These are phyloP conservation scores for Neurospora sp. DNA, from an alignment of 495 filamentous ascomycete species.

Conservation along the genomic window DNA sequence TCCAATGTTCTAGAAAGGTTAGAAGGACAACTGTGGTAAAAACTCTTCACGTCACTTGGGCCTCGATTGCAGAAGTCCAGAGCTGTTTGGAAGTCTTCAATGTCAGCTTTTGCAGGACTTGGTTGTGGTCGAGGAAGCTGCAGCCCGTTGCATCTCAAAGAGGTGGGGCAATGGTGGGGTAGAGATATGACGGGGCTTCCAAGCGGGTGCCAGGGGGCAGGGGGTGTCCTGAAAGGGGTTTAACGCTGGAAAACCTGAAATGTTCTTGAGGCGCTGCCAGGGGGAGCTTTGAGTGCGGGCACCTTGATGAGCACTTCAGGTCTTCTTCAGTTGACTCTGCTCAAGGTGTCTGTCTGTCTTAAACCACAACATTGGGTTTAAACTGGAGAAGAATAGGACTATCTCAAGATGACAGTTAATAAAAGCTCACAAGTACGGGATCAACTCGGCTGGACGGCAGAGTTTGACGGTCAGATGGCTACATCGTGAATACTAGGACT, in stretches of 20 bases:
- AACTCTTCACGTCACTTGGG: slow-evolving; percentile 3
- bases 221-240: neutral
- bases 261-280: neutral
- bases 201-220: neutral
- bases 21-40: neutral
- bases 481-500: neutral
- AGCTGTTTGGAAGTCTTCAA: neutral
- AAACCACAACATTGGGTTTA: neutral
- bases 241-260: neutral
- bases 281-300: neutral
- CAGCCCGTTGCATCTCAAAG: neutral
- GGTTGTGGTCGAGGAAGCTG: neutral
- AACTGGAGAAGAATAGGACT: neutral
- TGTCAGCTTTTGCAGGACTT: neutral
- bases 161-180: slow-evolving; percentile 4
- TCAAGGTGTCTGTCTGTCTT: neutral
- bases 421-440: neutral
- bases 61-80: neutral
- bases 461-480: neutral
- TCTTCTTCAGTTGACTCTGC: neutral
- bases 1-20: neutral
- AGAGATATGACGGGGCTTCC: neutral
- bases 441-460: neutral
- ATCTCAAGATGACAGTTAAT: neutral
- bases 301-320: neutral